Percentiles rank a stretch among this genome's conserved stretches.
Conservation (phyloP, 768 basidiomycete species). For the Macrolepiota fuliginosa region DNA sequence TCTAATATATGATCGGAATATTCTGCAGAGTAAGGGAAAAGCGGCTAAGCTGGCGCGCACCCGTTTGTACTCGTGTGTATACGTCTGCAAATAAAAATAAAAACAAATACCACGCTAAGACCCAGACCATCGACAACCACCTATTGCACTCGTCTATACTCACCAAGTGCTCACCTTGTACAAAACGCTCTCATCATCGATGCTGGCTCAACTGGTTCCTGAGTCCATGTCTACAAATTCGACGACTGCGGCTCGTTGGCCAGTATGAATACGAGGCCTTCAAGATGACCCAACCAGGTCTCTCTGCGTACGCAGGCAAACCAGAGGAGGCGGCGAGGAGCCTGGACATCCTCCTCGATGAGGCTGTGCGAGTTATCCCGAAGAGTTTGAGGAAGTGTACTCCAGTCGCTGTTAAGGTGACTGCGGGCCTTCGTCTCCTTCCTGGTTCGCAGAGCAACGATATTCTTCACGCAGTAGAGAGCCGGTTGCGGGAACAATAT, state of each 20-base stretch:
- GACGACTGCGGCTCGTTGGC: conserved; percentile 80
- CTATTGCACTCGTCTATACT: conserved; percentile 61
- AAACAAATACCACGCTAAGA: too few relatives aligned
- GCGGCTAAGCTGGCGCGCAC: too few relatives aligned
- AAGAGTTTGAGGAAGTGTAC: conserved; percentile 66
- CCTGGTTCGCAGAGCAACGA: conserved; percentile 58
- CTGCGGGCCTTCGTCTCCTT: conserved; percentile 78
- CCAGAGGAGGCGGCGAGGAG: conserved; percentile 74
- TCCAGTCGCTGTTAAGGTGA: conserved; percentile 90
- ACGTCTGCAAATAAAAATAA: too few relatives aligned
- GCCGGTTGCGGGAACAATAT: conserved; percentile 53
- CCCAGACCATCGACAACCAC: conserved; percentile 69
- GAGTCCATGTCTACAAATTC: conserved; percentile 99
- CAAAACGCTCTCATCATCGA: conserved; percentile 98
- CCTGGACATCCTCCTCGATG: conserved; percentile 76
- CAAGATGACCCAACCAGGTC: conserved; percentile 74
- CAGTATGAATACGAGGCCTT: conserved; percentile 93
- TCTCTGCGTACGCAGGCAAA: conserved; percentile 58
- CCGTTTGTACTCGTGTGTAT: too few relatives aligned
- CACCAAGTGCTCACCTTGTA: conserved; percentile 53
- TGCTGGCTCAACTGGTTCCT: conserved; percentile 95
- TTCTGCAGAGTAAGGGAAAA: too few relatives aligned
- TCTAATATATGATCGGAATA: too few relatives aligned
- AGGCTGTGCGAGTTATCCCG: conserved; percentile 80
- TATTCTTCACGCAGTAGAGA: conserved; percentile 74